Base-by-base conservation (phyloP, 768 basidiomycete genomes). In the Rhodocollybia butyracea region DNA sequence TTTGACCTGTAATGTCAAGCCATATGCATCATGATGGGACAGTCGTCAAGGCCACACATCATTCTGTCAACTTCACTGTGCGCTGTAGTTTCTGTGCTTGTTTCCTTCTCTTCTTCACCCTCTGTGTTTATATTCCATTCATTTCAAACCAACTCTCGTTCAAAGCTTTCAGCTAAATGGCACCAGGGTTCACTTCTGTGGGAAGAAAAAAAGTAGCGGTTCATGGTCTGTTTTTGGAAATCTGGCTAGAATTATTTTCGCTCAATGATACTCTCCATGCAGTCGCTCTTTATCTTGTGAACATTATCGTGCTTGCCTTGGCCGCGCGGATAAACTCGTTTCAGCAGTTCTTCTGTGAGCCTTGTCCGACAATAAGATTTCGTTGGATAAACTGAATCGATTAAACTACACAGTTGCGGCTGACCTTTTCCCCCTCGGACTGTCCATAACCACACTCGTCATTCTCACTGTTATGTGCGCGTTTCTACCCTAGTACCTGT, bases 331-430 rank as follows among this genome's bases (percentile, higher is more conserved):
- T 86, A 42, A 84, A 84, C 66, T 61, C 68, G 22, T 84, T 80
- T 63, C 79, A 83, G 62, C 79, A 81, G 24, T 86, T 77, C 66
- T 85, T 79, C 70, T 85, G 83, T 84, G 56, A 61, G 80, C 71
- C 8, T 46, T 17, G 7, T 32, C 12, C 21, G 17, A 24, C n/a
- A n/a, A n/a, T n/a, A n/a, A n/a, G n/a, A n/a, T n/a, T n/a, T n/a
- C n/a, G n/a, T n/a, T n/a, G n/a, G n/a, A n/a, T n/a, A n/a, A n/a
- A n/a, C n/a, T n/a, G n/a, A n/a, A n/a, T n/a, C n/a, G n/a, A n/a
- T n/a, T n/a, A n/a, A n/a, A n/a, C n/a, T n/a, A n/a, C 27, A 10
- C 29, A 84, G 82, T 77, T 63, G 68, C 79, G 43, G 84, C 84
- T 5, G 83, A 84, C 66, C 64, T 82, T 22, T 82, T 83, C 63